Evolutionary conservation across 169 alveolate species (phyloP).

Genomic region (Ichthyophthirius multifiliis): DNA sequence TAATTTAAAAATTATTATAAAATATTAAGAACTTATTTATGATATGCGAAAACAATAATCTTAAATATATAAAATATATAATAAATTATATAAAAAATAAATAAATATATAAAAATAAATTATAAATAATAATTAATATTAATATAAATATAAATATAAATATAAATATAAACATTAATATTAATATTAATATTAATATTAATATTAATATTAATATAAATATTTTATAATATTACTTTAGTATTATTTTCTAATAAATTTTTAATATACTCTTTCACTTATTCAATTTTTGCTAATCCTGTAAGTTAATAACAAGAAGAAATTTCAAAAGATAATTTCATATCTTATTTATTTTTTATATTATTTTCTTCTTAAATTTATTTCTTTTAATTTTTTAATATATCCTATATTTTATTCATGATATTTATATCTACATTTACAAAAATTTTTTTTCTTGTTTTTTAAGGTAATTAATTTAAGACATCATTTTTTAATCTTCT

Average conservation of each 20-base stretch:
- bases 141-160: too few relatives aligned
- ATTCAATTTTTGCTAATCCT: background rate
- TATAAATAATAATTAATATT: background rate
- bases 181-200: too few relatives aligned
- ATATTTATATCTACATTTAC: constrained; percentile 54
- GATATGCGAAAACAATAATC: constrained; percentile 78
- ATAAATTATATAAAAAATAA: background rate
- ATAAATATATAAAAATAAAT: background rate
- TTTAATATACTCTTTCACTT: background rate
- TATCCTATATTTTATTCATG: constrained; percentile 38
- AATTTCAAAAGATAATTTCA: background rate
- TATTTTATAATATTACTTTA: background rate
- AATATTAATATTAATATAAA: too few relatives aligned
- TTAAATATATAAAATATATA: too few relatives aligned
- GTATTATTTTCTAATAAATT: background rate
- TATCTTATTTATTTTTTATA: too few relatives aligned
- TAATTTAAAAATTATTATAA: constrained; percentile 24
- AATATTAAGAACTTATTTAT: constrained; percentile 45
- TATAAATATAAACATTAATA: too few relatives aligned
- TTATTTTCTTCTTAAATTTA: too few relatives aligned
- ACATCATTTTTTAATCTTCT: constrained; percentile 79
- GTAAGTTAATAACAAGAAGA: background rate
- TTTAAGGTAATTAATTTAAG: constrained; percentile 67
- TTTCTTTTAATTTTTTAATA: constrained; percentile 47
- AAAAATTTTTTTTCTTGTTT: constrained; percentile 62